Evolutionary conservation across 345 rosid species (phyloP), one percentile per base, ranked within the genome.

Genomic region (Pistacia vera): DNA sequence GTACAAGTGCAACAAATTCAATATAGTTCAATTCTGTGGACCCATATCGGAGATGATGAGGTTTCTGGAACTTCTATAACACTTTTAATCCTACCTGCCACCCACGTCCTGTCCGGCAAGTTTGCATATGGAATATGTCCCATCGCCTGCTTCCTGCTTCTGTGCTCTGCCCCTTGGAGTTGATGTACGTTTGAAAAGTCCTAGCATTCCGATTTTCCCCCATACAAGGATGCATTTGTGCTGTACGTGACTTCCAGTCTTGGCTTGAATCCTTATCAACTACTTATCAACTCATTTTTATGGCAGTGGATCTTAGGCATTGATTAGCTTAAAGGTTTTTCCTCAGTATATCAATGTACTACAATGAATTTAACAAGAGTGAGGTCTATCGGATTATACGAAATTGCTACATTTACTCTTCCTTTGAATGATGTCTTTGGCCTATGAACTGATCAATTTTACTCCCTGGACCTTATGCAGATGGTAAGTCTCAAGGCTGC

Each of bases 131-230:
- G 88, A 83, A 58, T 80, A 65, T 58, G 81, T 87, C 56, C 79
- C 79, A 35, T 25, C 89, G 8, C 63, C 74, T 30, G 33, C 33
- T 30, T 30, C 33, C 58, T 90, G 97, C 81, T 82, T 79, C 74
- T 91, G 97, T 67, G 86, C 91, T 71, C 83, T 85, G 55, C 93
- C 93, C 4, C 70, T 89, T 9, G 84, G 75, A 13, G 73, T 90
- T 54, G 82, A 48, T 62, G 5, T 84, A 11, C 85, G 87, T 59
- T 76, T 88, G 74, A 78, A 80, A 71, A 91, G 90, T 81, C 92
- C 94, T 41, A 80, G 86, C 70, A 71, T 91, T 75, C 70, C 16
- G 77, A 83, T 72, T 91, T 91, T 54, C 78, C 8, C 22, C 92
- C 90, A 25, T 87, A 82, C 57, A 57, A 86, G 92, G 0, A 25